Evolutionary conservation across 2,329 filamentous ascomycete species (phyloP), one percentile per base, ranked within the genome.

Genomic region (Botryosphaeria dothidea): DNA sequence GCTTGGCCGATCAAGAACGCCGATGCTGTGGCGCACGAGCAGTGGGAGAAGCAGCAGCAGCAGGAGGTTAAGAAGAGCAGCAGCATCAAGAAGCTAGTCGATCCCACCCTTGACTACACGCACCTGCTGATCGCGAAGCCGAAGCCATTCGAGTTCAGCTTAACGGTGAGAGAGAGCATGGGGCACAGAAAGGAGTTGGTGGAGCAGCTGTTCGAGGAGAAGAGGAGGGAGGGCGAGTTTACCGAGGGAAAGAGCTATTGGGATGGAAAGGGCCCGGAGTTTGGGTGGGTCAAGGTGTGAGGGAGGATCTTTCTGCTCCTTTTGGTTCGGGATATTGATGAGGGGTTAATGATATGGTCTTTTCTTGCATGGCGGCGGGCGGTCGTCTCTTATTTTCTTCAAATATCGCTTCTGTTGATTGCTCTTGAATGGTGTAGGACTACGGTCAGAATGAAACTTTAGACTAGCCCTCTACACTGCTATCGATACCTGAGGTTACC

Each of bases 121-220:
- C 79, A 77, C 13, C 69, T 82, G 11, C 74, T 82, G 34, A 82
- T 82, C 51, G 79, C 80, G 1, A 82, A 82, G 65, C 80, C 80
- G 1, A 68, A 78, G 17, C 80, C 80, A 0, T 82, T 82, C 72
- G 73, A 76, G 45, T 82, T 82, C 67, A 64, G 75, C 11, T 71
- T 82, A 25, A 70, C 64, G 49, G 73, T 80, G 3, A 75, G 80
- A 3, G 66, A 72, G 49, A 36, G 48, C 11, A 67, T 72, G 58
- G 57, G 68, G 17, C 67, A 67, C 4, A 74, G 78, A 7, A 77
- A 73, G 1, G 70, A 70, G 7, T 70, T 71, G 23, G 72, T 78
- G 1, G 70, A 74, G 13, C 63, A 68, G n/a, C 62, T 77, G 43
- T 82, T 77, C 68, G 66, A 70, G 15, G 71, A 79, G 46, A 72